Percentiles rank a stretch among this genome's conserved stretches.
Evolutionary conservation across 306 rosid species (phyloP).

Genomic region (Fagus sylvatica): DNA sequence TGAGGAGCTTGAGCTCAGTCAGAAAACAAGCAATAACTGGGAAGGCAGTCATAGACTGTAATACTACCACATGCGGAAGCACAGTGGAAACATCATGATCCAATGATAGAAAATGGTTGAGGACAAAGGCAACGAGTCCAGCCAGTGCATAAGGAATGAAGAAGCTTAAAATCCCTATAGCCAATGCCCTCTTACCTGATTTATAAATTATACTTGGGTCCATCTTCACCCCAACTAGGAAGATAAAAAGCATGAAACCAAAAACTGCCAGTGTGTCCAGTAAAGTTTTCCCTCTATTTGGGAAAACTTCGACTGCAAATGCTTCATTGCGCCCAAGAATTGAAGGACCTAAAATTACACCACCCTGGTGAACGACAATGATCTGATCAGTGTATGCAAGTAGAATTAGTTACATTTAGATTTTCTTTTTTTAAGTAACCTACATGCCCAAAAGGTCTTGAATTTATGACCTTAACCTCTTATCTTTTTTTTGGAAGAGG

Average conservation of each 20-base stretch:
- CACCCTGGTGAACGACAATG: constrained; percentile 48
- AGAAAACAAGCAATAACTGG: constrained; percentile 52
- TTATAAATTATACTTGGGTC: constrained; percentile 41
- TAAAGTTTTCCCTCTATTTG: constrained; percentile 38
- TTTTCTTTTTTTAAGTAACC: neutral
- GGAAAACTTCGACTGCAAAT: constrained; percentile 49
- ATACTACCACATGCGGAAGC: constrained; percentile 31
- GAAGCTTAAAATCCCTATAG: constrained; percentile 42
- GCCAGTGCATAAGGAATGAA: constrained; percentile 42
- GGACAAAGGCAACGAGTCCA: constrained; percentile 11
- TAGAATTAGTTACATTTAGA: neutral
- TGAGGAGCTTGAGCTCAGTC: constrained; percentile 53
- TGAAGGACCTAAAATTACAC: constrained; percentile 67
- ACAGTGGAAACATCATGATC: constrained; percentile 32
- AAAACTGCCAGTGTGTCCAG: constrained; percentile 55
- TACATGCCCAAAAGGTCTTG: neutral
- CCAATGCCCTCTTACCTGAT: constrained; percentile 41
- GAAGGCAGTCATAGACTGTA: constrained; percentile 48
- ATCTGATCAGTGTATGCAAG: neutral
- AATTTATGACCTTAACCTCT: too few relatives aligned
- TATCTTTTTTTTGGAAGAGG: too few relatives aligned
- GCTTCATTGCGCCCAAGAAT: constrained; percentile 45
- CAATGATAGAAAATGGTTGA: constrained; percentile 26
- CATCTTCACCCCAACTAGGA: constrained; percentile 53
- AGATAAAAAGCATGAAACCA: constrained; percentile 54